These are phyloP conservation scores for Acer yangbiense DNA, from an alignment of 345 rosid species.

Conservation along the genomic window DNA sequence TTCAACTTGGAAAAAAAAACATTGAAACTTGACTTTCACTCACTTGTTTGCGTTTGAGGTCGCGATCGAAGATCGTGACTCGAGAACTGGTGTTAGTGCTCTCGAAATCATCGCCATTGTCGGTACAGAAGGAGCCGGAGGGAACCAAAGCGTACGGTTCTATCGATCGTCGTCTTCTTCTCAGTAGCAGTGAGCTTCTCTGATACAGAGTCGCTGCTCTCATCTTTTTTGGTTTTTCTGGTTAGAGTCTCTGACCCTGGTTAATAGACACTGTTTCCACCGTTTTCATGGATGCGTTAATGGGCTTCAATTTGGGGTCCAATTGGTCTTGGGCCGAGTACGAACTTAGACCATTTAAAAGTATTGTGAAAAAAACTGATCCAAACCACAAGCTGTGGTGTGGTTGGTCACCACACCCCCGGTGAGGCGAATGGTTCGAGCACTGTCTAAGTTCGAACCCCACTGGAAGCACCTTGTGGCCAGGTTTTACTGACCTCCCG, in stretches of 20 bases:
- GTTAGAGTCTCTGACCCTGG: neutral
- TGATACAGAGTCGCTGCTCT: constrained; percentile 12
- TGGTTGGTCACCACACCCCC: too few relatives aligned
- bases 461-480: too few relatives aligned
- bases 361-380: too few relatives aligned
- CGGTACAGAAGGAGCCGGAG: constrained; percentile 41
- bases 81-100: constrained; percentile 35
- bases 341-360: too few relatives aligned
- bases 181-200: constrained; percentile 11
- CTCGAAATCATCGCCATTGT: constrained; percentile 38
- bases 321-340: too few relatives aligned
- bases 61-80: constrained; percentile 80
- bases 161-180: neutral
- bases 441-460: too few relatives aligned
- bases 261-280: neutral
- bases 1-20: neutral
- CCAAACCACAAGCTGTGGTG: too few relatives aligned
- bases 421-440: too few relatives aligned
- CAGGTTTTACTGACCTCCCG: too few relatives aligned
- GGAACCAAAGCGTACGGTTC: constrained; percentile 8
- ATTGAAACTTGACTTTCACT: neutral
- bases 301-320: neutral
- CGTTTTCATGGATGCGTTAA: neutral
- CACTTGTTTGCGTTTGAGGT: constrained; percentile 87
- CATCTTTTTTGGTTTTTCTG: constrained; percentile 11